phyloP scores from a whole-genome alignment of 805 yeast genomes.

The Metschnikowia lachancei region DNA sequence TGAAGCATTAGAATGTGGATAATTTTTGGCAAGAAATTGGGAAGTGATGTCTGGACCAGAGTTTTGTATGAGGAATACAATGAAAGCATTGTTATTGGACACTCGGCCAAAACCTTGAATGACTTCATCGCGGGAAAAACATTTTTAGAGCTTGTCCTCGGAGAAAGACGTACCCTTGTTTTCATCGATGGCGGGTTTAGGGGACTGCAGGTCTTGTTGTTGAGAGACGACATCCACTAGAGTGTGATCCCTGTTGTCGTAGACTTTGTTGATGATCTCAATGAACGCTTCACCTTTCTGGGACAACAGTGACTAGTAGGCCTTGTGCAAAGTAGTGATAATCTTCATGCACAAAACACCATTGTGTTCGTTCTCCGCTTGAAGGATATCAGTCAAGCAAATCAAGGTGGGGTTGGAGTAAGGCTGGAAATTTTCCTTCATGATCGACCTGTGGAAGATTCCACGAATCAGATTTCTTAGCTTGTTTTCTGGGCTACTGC shows the following conservation, averaged over 20 bases:
- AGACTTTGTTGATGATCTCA: constrained; percentile 69
- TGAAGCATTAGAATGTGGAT: constrained; percentile 71
- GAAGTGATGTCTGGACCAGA: constrained; percentile 66
- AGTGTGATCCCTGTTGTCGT: constrained; percentile 73
- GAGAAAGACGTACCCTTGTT: constrained; percentile 13
- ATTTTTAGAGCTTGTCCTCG: constrained; percentile 36
- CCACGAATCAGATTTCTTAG: constrained; percentile 75
- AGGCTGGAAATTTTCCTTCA: constrained; percentile 77
- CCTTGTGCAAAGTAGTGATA: constrained; percentile 78
- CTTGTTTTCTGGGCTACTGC: constrained; percentile 70
- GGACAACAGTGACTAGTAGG: constrained; percentile 64
- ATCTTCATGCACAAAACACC: constrained; percentile 90
- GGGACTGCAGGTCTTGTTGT: constrained; percentile 10
- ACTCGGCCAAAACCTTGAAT: constrained; percentile 89
- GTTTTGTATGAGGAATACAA: constrained; percentile 83
- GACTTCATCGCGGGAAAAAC: constrained; percentile 71
- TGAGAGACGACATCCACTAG: constrained; percentile 65
- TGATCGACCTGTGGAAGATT: constrained; percentile 75
- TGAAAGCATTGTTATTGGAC: constrained; percentile 95
- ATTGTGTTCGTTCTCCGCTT: constrained; percentile 88
- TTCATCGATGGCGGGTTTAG: constrained; percentile 12
- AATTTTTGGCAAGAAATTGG: constrained; percentile 76
- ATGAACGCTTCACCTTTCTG: constrained; percentile 79
- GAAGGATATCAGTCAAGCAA: constrained; percentile 56
- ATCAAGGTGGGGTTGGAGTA: constrained; percentile 61